Base-by-base conservation (phyloP, 2,329 filamentous ascomycete genomes). In the Fusarium fujikuroi region DNA sequence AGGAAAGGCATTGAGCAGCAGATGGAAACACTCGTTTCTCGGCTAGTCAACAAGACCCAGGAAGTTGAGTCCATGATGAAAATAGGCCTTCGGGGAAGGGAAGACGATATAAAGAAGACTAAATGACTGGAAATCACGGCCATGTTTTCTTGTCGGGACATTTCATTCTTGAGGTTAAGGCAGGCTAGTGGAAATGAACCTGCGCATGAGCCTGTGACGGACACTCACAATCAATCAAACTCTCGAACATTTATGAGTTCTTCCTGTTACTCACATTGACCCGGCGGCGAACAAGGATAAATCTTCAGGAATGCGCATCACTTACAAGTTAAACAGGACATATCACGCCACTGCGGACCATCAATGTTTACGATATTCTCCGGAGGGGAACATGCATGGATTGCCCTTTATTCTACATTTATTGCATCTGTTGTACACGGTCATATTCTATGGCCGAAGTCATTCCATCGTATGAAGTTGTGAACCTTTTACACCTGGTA, bases 401-500 rank as follows among this genome's bases (percentile, higher is more conserved):
- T 78, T 72, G 67, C 57, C 67, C 71, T 36, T 70, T 72, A 70
- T 61, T 76, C 66, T 78, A 76, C 70, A 77, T 52, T 63, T 80
- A 70, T 70, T 40, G 46, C 57, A 59, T 70, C 49, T 69, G 66
- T 78, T 70, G 37, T 77, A 78, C 77, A 77, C 36, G 63, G 67
- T 36, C 60, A 52, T 47, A 53, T 44, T 62, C 63, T 63, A 63
- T 66, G 60, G 49, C 70, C 60, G 23, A 53, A 25, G 25, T 59
- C 54, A 69, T 62, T 39, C 61, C 36, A 18, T 56, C 37, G 21
- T 50, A 21, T 54, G 23, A 19, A 59, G 30, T 54, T 25, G 5
- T 63, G 9, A 34, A 47, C 44, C 46, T 61, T 46, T 81, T 83
- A 90, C 58, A 90, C 84, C 82, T 94, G 92, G 87, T 97, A 99